These are phyloP conservation scores for Lentinus tigrinus DNA, from an alignment of 768 basidiomycete genomes.

Conservation along the genomic window DNA sequence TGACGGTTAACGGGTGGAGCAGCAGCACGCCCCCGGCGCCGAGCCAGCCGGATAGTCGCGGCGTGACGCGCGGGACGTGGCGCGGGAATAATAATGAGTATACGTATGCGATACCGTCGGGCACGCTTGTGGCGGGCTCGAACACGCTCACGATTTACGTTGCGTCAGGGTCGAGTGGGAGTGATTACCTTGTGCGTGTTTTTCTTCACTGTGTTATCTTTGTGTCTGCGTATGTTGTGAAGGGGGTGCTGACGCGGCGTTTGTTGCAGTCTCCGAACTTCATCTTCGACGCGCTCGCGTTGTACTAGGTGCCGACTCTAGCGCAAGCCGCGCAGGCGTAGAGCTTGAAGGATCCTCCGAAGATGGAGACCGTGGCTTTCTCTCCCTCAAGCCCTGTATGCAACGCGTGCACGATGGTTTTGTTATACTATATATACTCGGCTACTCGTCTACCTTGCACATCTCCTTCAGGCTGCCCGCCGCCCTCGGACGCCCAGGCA, in stretches of 20 bases:
- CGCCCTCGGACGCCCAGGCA: no score
- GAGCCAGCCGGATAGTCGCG: constrained; percentile 3
- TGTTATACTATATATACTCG: no score
- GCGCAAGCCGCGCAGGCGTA: not conserved
- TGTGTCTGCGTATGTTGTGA: not conserved
- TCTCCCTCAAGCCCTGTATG: no score
- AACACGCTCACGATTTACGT: constrained; percentile 45
- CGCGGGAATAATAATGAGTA: constrained; percentile 46
- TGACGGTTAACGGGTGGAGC: constrained; percentile 44
- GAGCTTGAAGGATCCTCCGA: not conserved
- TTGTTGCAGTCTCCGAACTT: constrained; percentile 37
- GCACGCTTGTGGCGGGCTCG: constrained; percentile 38
- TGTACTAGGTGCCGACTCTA: constrained; percentile 14
- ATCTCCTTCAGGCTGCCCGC: no score
- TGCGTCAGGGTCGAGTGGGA: constrained; percentile 45
- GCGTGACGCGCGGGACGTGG: constrained; percentile 51
- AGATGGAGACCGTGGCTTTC: no score
- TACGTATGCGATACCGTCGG: constrained; percentile 43
- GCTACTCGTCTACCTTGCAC: no score
- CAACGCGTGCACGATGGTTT: no score
- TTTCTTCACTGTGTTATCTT: not conserved
- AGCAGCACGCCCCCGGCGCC: constrained; percentile 40
- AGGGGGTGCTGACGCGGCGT: not conserved
- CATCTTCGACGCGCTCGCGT: constrained; percentile 33
- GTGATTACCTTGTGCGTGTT: constrained; percentile 35